These are phyloP conservation scores for Kazachstania bromeliacearum DNA, from an alignment of 805 yeast genomes.

Conservation along the genomic window DNA sequence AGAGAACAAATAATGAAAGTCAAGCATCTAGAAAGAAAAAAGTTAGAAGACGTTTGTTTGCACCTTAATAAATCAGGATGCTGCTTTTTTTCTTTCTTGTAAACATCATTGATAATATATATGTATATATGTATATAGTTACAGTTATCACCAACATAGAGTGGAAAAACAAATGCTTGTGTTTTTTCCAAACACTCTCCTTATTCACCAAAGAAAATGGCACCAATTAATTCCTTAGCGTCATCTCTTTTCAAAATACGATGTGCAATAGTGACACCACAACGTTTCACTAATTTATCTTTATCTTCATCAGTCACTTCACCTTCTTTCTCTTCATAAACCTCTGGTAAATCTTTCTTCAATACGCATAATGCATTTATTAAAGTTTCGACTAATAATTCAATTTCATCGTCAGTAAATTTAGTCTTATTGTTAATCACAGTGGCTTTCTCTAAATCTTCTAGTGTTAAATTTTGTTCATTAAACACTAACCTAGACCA, in stretches of 20 bases:
- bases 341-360: constrained; percentile 27
- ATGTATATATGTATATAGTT: too few species aligned
- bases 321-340: constrained; percentile 28
- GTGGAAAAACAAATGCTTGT: too few species aligned
- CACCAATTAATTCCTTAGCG: constrained; percentile 45
- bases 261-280: constrained; percentile 52
- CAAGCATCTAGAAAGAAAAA: constrained; percentile 17
- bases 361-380: constrained; percentile 48
- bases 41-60: constrained; percentile 32
- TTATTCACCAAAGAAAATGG: constrained; percentile 65
- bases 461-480: constrained; percentile 20
- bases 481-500: constrained; percentile 63
- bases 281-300: constrained; percentile 41
- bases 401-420: constrained; percentile 38
- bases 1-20: not conserved
- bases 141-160: too few species aligned
- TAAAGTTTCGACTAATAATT: constrained; percentile 39
- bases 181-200: too few species aligned
- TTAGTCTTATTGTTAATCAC: constrained; percentile 15
- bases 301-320: constrained; percentile 31
- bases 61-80: constrained; percentile 15
- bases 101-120: too few species aligned
- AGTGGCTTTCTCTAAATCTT: constrained; percentile 11
- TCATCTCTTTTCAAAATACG: constrained; percentile 39
- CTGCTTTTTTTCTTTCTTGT: not conserved